These are phyloP conservation scores for Lathyrus sativus DNA, from an alignment of 306 rosid species.

Conservation along the genomic window DNA sequence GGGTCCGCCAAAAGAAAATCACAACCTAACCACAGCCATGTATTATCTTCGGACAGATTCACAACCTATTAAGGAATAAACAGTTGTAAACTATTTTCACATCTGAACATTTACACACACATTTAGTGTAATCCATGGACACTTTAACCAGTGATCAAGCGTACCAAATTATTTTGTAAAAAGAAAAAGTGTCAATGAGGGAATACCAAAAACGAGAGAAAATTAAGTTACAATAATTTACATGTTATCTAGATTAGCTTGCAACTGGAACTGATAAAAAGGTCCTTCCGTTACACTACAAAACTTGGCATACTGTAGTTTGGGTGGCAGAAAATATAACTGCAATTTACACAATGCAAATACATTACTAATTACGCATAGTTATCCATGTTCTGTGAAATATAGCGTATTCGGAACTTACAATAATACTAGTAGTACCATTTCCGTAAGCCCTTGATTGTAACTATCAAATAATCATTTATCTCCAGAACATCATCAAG, in stretches of 20 bases:
- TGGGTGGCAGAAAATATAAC: slow-evolving; percentile 43
- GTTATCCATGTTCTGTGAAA: slow-evolving; percentile 21
- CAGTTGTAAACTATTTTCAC: background rate
- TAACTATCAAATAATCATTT: slow-evolving; percentile 27
- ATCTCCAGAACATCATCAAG: slow-evolving; percentile 31
- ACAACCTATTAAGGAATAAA: too few relatives aligned
- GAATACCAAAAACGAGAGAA: background rate
- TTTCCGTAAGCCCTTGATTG: slow-evolving; percentile 10
- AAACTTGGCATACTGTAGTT: slow-evolving; percentile 55
- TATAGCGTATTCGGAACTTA: slow-evolving; percentile 22
- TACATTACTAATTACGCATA: slow-evolving; percentile 14
- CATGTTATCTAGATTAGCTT: slow-evolving; percentile 48
- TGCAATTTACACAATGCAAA: slow-evolving; percentile 53
- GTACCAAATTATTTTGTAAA: background rate
- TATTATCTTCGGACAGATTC: too few relatives aligned
- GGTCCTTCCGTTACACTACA: slow-evolving; percentile 58
- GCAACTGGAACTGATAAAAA: slow-evolving; percentile 43
- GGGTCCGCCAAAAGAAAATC: background rate
- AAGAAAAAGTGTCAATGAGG: background rate
- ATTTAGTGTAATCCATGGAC: background rate
- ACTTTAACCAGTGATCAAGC: background rate
- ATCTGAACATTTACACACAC: background rate
- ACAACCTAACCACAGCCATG: background rate
- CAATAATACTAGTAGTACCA: slow-evolving; percentile 19
- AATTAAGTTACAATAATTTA: slow-evolving; percentile 43